Percentiles rank a stretch among this genome's conserved stretches.
Evolutionary conservation across 192 early-diverging fungal species (phyloP).

Genomic region (Coemansia sp.): DNA sequence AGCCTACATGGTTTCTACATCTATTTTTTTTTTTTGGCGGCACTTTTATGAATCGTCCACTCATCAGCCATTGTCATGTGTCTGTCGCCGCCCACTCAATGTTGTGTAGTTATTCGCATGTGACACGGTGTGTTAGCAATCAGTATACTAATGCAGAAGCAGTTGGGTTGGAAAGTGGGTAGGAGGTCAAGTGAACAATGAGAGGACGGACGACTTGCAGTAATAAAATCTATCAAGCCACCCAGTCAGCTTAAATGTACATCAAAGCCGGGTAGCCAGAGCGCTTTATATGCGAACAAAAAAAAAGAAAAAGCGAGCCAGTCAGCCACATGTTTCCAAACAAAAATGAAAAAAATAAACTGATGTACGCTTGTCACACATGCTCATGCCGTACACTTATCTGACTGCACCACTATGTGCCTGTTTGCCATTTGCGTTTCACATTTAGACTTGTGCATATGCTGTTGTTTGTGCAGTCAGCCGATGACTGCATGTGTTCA

Average conservation of each 20-base stretch:
- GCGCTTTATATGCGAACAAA: too few species aligned
- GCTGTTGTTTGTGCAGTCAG: too few species aligned
- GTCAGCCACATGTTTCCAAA: not conserved
- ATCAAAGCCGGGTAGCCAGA: too few species aligned
- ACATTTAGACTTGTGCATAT: not conserved
- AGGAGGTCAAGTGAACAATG: not conserved
- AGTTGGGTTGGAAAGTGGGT: not conserved
- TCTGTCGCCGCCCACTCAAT: slow-evolving; percentile 1
- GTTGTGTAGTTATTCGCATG: not conserved
- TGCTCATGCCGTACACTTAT: too few species aligned
- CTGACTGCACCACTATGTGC: not conserved
- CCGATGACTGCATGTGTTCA: too few species aligned
- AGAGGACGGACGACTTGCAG: not conserved
- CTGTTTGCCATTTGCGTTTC: not conserved
- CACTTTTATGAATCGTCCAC: slow-evolving; percentile 2
- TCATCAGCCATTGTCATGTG: slow-evolving; percentile 1
- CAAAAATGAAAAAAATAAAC: too few species aligned
- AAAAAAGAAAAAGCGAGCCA: not conserved
- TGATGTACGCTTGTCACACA: too few species aligned
- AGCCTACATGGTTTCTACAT: not conserved
- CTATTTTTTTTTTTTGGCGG: slow-evolving; percentile 3
- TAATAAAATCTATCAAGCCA: not conserved
- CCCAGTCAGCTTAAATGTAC: too few species aligned
- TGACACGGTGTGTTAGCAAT: not conserved
- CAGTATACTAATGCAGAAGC: not conserved